These are phyloP conservation scores for Arachnomyces sp. DNA, from an alignment of 2,329 filamentous ascomycete species.

Conservation along the genomic window DNA sequence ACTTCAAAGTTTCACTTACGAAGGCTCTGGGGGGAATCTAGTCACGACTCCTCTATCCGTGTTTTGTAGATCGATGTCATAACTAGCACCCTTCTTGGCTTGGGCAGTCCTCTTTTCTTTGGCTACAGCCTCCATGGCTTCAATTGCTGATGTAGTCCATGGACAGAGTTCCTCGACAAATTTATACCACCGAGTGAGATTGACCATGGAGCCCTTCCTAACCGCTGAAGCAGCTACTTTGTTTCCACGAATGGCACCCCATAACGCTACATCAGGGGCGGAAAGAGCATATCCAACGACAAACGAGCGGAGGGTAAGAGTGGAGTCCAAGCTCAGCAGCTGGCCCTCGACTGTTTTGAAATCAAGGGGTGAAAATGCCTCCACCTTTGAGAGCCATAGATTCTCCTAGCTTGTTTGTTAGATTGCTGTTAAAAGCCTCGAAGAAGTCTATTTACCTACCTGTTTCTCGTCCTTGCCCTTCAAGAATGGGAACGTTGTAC, in stretches of 20 bases:
- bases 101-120: constrained; percentile 62
- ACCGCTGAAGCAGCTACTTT: constrained; percentile 75
- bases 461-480: constrained; percentile 29
- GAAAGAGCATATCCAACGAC: constrained; percentile 72
- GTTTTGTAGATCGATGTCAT: constrained; percentile 79
- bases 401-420: constrained; percentile 26
- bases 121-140: constrained; percentile 60
- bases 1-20: too few relatives aligned
- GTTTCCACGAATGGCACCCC: constrained; percentile 75
- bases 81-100: constrained; percentile 74
- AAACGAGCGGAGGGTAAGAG: constrained; percentile 80
- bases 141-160: constrained; percentile 64
- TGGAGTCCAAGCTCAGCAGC: constrained; percentile 72
- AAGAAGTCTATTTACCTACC: constrained; percentile 15
- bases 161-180: constrained; percentile 77
- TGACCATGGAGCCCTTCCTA: constrained; percentile 67
- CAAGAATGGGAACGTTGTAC: constrained; percentile 28
- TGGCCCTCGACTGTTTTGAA: constrained; percentile 75
- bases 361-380: constrained; percentile 52
- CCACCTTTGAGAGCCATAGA: constrained; percentile 51
- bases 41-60: constrained; percentile 85
- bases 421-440: not conserved
- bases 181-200: constrained; percentile 77
- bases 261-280: constrained; percentile 72
- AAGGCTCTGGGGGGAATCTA: constrained; percentile 89